A percentile compares a stretch with the other conserved stretches of the same genome.
phyloP scores from a whole-genome alignment of 2,329 filamentous ascomycete genomes.

The Phaeosphaeria sp. region DNA sequence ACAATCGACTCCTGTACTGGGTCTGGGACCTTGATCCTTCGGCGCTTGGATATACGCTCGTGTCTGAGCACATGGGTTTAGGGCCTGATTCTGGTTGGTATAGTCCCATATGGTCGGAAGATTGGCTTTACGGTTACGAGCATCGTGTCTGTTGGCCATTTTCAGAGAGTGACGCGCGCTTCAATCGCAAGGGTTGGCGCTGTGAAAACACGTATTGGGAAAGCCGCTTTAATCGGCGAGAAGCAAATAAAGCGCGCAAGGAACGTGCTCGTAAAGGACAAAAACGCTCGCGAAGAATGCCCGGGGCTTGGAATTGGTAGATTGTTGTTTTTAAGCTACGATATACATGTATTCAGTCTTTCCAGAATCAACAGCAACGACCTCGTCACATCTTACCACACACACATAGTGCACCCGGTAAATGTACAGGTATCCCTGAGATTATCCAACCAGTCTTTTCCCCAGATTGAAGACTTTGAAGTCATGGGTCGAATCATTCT shows the following conservation, averaged over 20 bases:
- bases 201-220: not conserved
- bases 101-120: not conserved
- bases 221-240: slow-evolving; percentile 4
- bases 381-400: too few relatives aligned
- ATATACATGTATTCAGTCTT: too few relatives aligned
- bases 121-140: not conserved
- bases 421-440: too few relatives aligned
- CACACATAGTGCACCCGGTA: too few relatives aligned
- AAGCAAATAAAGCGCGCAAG: slow-evolving; percentile 17
- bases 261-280: slow-evolving; percentile 9
- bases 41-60: slow-evolving; percentile 5
- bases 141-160: not conserved
- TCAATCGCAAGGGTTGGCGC: not conserved
- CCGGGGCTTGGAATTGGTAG: slow-evolving; percentile 19
- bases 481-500: too few relatives aligned
- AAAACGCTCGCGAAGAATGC: slow-evolving; percentile 11
- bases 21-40: slow-evolving; percentile 3
- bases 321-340: not conserved
- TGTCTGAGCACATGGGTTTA: slow-evolving; percentile 8
- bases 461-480: too few relatives aligned
- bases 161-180: not conserved
- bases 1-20: slow-evolving; percentile 7
- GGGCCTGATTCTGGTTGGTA: not conserved
- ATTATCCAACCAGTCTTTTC: too few relatives aligned
- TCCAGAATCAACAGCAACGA: too few relatives aligned